Conservation (phyloP, 352 stramenopile genomes). For the Blastocystis sp. region DNA sequence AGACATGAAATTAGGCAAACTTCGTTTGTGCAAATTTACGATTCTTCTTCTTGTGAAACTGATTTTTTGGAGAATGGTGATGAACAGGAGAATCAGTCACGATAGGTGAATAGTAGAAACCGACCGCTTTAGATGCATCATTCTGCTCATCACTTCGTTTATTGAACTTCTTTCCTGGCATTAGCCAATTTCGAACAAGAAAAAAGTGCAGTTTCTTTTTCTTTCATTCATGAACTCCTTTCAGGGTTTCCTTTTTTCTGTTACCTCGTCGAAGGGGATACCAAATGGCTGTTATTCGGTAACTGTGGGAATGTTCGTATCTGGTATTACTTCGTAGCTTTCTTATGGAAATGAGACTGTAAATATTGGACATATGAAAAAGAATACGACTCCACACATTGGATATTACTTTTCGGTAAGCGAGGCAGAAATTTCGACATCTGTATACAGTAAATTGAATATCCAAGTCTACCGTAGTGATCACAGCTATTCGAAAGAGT, state of each 20-base stretch:
- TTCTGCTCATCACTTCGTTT: not conserved
- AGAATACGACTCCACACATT: not conserved
- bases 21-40: conserved; percentile 11
- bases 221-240: not conserved
- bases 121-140: not conserved
- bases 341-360: not conserved
- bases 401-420: not conserved
- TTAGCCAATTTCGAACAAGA: not conserved
- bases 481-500: not conserved
- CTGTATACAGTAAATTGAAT: not conserved
- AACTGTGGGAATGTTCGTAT: not conserved
- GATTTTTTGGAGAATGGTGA: not conserved
- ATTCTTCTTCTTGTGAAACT: not conserved
- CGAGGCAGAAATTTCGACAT: not conserved
- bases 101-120: conserved; percentile 12
- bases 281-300: conserved; percentile 7
- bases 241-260: not conserved
- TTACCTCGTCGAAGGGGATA: not conserved
- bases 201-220: not conserved
- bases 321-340: not conserved
- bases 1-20: not conserved
- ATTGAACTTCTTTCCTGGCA: not conserved
- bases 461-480: not conserved
- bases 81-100: not conserved
- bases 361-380: conserved; percentile 9